Evolutionary conservation across 2,329 filamentous ascomycete genomes (phyloP).

Genomic region (Fusarium zealandicum): DNA sequence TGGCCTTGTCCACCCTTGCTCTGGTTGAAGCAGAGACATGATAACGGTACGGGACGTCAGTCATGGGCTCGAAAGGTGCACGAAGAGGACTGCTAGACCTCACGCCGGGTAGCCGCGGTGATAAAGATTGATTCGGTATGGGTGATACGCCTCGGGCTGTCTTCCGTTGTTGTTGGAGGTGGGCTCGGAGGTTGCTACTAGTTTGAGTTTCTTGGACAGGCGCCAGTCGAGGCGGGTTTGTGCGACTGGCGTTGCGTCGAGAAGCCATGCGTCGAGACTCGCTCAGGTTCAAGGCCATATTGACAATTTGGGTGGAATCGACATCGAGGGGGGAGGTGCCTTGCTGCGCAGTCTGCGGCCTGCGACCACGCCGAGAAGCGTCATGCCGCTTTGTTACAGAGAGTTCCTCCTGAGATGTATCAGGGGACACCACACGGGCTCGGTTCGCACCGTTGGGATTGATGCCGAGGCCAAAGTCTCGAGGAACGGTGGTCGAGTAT

Average conservation of each 20-base stretch:
- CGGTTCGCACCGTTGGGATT: slow-evolving; percentile 23
- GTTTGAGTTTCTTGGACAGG: slow-evolving; percentile 61
- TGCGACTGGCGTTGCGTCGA: slow-evolving; percentile 62
- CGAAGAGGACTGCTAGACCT: slow-evolving; percentile 56
- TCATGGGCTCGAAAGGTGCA: slow-evolving; percentile 52
- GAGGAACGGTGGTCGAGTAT: slow-evolving; percentile 18
- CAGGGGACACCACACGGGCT: slow-evolving; percentile 38
- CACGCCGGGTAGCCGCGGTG: slow-evolving; percentile 51
- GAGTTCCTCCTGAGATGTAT: slow-evolving; percentile 40
- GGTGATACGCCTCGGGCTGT: slow-evolving; percentile 69
- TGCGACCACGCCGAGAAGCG: slow-evolving; percentile 22
- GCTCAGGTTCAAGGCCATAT: slow-evolving; percentile 87
- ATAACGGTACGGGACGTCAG: slow-evolving; percentile 62
- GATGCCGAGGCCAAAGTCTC: slow-evolving; percentile 34
- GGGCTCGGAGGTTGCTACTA: slow-evolving; percentile 69
- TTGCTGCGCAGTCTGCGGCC: slow-evolving; percentile 26
- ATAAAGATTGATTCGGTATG: slow-evolving; percentile 54
- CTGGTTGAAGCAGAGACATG: slow-evolving; percentile 82
- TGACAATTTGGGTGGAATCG: slow-evolving; percentile 89
- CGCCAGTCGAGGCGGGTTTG: slow-evolving; percentile 57
- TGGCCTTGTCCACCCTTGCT: slow-evolving; percentile 82
- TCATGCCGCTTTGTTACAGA: slow-evolving; percentile 33
- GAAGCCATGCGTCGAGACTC: slow-evolving; percentile 75
- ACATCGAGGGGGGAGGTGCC: slow-evolving; percentile 59
- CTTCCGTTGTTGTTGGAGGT: slow-evolving; percentile 75